phyloP scores from a whole-genome alignment of 148 eudicot species.

The Polygonum aviculare region DNA sequence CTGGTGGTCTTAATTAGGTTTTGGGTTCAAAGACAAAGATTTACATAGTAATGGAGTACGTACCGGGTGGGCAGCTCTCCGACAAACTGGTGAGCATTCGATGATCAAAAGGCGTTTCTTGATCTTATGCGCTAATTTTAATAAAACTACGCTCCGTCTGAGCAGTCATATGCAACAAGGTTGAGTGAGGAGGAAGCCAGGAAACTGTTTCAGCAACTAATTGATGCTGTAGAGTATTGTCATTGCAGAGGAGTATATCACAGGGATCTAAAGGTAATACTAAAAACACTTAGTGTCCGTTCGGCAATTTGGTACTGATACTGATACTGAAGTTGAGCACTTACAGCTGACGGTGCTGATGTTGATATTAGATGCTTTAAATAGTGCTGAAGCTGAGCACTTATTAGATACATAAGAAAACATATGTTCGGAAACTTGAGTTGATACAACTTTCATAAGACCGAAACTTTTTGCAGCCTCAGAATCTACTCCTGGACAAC shows the following conservation, averaged over 20 bases:
- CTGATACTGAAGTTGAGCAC: too few species aligned
- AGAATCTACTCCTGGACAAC: slow-evolving; percentile 49
- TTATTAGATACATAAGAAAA: too few species aligned
- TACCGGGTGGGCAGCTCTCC: slow-evolving; percentile 47
- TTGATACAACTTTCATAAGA: too few species aligned
- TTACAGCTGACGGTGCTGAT: too few species aligned
- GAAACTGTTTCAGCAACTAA: slow-evolving; percentile 43
- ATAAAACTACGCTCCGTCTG: background rate
- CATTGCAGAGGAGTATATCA: slow-evolving; percentile 40
- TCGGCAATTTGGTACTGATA: too few species aligned
- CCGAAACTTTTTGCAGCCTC: slow-evolving; percentile 30
- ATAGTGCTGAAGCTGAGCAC: too few species aligned
- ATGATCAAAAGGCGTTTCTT: background rate
- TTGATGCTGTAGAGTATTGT: slow-evolving; percentile 40
- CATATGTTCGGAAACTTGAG: too few species aligned
- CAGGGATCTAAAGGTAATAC: slow-evolving; percentile 33
- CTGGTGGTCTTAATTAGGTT: slow-evolving; percentile 21
- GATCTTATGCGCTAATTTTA: background rate
- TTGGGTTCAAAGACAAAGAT: slow-evolving; percentile 50
- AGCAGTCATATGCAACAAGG: slow-evolving; percentile 27
- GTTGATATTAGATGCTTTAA: too few species aligned
- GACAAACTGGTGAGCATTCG: slow-evolving; percentile 36
- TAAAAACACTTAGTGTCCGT: background rate
- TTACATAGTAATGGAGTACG: slow-evolving; percentile 51
- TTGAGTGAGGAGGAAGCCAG: slow-evolving; percentile 35